Evolutionary conservation across 371 early-diverging fungal genomes (phyloP), one percentile per base, ranked within the genome.

Genomic region (Lichtheimia corymbifera): DNA sequence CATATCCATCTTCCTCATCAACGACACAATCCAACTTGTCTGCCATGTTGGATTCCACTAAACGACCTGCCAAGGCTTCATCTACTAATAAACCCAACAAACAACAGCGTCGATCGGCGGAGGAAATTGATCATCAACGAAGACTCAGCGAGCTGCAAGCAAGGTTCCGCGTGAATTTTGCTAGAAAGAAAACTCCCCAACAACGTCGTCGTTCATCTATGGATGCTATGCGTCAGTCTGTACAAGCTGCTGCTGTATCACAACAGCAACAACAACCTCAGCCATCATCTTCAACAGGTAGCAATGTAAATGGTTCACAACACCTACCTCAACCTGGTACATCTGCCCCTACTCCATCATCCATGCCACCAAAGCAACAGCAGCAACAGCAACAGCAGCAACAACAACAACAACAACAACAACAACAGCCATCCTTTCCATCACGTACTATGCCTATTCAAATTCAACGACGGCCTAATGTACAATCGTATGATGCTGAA

Each of bases 401-500:
- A 40, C 45, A 14, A 15, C n/a, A 28, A 7, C 22, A 24, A 3
- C 62, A 13, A 49, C 45, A 14, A 24, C n/a, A 28, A 7, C 22
- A 24, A 3, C 62, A 13, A 18, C 54, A 18, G 11, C 44, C 54
- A 12, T 54, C 60, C 0, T 68, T 64, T 41, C 68, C 68, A 41
- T 68, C 68, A 3, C 61, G 67, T 12, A 67, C 71, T 12, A 67
- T 67, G 62, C 71, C 71, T 44, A 64, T 71, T 14, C 71, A 66
- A 45, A 71, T 71, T 42, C 64, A 64, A 50, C 55, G 71, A 5
- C 68, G 68, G 5, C 20, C 53, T 22, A 68, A 57, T 45, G 15
- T 45, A 3, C 14, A 25, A 9, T 49, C 51, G 1, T 55, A 79
- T 13, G 78, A 81, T 40, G 75, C 80, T 14, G 83, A 80, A 59